Conservation (phyloP, 345 rosid species). For the Sisymbrium altissimum region DNA sequence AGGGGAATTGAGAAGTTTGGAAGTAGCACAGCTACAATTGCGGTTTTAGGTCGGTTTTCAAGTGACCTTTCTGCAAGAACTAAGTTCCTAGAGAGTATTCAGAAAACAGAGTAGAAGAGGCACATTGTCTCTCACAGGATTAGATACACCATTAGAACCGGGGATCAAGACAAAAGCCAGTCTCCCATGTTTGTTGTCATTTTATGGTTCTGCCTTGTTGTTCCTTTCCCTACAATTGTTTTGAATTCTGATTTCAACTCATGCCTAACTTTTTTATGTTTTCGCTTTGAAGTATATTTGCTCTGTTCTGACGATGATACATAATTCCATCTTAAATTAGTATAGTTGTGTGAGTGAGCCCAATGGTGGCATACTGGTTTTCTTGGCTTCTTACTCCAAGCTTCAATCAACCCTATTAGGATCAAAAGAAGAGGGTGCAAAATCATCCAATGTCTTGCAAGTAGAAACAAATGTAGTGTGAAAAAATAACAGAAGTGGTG, state of each 20-base stretch:
- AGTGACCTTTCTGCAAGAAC: slow-evolving; percentile 3
- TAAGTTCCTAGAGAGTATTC: slow-evolving; percentile 1
- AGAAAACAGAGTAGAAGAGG: not conserved
- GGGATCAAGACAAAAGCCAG: not conserved
- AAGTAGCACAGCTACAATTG: slow-evolving; percentile 11
- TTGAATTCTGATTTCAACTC: slow-evolving; percentile 4
- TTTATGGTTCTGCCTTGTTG: not conserved
- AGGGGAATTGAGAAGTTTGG: slow-evolving; percentile 70
- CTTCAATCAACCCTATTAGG: not conserved
- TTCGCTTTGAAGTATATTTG: not conserved
- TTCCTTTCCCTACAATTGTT: not conserved
- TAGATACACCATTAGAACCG: not conserved
- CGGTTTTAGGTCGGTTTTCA: slow-evolving; percentile 7
- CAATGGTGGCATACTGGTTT: not conserved
- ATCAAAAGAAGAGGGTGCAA: not conserved
- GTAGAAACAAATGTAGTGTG: not conserved
- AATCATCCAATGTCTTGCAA: not conserved
- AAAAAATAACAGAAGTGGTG: not conserved
- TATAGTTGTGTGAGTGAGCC: not conserved
- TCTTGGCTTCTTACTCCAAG: not conserved
- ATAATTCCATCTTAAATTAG: too few species aligned
- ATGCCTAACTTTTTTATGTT: not conserved
- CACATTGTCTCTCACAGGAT: not conserved
- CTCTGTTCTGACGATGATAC: not conserved
- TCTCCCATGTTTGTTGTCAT: not conserved